phyloP scores from a whole-genome alignment of 2,329 filamentous ascomycete species.

The Ceratocystis albifundus region DNA sequence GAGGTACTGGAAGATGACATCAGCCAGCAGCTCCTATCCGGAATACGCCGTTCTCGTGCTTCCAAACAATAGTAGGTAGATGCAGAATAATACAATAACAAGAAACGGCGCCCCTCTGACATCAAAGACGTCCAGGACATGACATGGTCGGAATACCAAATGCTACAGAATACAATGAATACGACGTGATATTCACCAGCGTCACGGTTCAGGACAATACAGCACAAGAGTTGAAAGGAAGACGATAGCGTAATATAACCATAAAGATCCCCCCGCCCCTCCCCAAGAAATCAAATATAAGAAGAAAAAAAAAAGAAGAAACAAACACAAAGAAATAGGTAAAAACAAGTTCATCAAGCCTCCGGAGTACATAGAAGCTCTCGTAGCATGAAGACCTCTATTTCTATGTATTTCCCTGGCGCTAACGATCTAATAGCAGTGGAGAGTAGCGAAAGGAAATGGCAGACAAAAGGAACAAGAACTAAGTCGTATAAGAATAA shows the following conservation, averaged over 20 bases:
- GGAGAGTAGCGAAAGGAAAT: neutral
- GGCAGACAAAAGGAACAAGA: constrained; percentile 1
- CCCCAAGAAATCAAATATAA: neutral
- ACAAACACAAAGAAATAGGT: neutral
- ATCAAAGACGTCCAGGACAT: too few species aligned
- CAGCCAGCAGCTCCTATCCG: too few species aligned
- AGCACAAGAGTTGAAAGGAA: too few species aligned
- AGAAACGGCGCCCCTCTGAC: too few species aligned
- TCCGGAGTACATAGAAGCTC: neutral
- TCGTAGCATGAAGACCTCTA: neutral
- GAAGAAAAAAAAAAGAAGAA: neutral
- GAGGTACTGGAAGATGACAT: too few species aligned
- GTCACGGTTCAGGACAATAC: too few species aligned
- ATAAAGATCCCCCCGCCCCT: neutral
- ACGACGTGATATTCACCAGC: too few species aligned
- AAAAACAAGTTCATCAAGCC: neutral
- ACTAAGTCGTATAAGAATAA: constrained; percentile 2
- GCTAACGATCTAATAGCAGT: constrained; percentile 8
- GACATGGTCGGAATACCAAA: too few species aligned
- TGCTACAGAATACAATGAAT: too few species aligned
- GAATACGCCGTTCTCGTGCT: too few species aligned
- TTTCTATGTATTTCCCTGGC: neutral
- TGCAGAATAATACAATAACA: too few species aligned
- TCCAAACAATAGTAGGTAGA: too few species aligned
- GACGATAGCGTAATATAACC: neutral